Base-by-base conservation (phyloP, 176 grass and related monocot genomes). In the Musa troglodytarum region DNA sequence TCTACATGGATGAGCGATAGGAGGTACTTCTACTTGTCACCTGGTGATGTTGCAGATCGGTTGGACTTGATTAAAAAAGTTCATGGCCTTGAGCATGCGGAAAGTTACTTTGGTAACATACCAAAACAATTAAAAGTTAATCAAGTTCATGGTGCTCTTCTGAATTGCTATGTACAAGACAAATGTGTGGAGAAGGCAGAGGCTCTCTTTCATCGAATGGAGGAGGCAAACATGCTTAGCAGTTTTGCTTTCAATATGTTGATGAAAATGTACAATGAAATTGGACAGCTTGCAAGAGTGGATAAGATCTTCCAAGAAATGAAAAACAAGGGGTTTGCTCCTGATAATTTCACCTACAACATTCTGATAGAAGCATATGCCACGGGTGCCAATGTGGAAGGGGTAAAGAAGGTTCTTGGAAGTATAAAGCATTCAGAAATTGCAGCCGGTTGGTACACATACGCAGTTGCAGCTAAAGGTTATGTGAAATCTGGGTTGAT, bases 1-100 rank as follows among this genome's bases (percentile, higher is more conserved):
- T 84, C 86, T 16, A 78, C 73, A 65, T 89, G 90, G 86, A 89
- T 92, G 86, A 92, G 80, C 8, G 81, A 89, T 65, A 76, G 78
- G 76, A 76, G 81, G 73, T 71, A 82, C 49, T 29, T 87, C 56
- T n/a, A 43, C 21, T 65, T 89, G 26, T 54, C 83, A 22, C 67
- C 81, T 1, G 81, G 90, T 50, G 90, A 89, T 10, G 55, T 85
- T 29, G 84, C 86, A 1, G 83, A 84, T 73, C 81, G 84, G 4
- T 75, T 92, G 73, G 62, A 85, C 22, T 71, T 89, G 59, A 82
- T 92, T 14, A 61, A 22, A 73, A 89, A 87, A 82, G 76, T 87
- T 34, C 55, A 82, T 34, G 86, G 86, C 50, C 75, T 87, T 55
- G 52, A 86, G n/a, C 80, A 34, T 16, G 82, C 81, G 1, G 89